Base-by-base conservation (phyloP, 179 eudicot genomes). In the Amaranthus tricolor region DNA sequence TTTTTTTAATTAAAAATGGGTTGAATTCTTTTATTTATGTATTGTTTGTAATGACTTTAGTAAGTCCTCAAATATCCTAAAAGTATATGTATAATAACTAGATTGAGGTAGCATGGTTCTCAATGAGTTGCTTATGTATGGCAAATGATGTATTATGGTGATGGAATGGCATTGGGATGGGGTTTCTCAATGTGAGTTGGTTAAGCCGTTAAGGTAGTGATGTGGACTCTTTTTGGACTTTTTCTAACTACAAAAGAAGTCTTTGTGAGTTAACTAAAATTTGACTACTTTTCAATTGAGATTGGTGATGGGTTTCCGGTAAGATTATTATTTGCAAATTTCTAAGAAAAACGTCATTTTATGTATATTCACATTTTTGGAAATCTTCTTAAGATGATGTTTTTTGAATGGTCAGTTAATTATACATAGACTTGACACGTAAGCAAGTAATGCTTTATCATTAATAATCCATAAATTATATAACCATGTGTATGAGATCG, bases 91-190 rank as follows among this genome's bases (percentile, higher is more conserved):
- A 61, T 61, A 54, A 6, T 61, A 40, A 68, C 19, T 21, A 77
- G 57, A 14, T 49, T 63, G 55, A 24, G 11, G 52, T 17, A 55
- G 24, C 5, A 10, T 73, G 56, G 57, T 74, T 78, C 77, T 73
- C 77, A 68, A 73, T 51, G 50, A 21, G 66, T 74, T 74, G 58
- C 77, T 74, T 73, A 74, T 67, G 52, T 72, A 72, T 58, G 71
- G 81, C 53, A 43, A 40, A 50, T 40, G 68, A 50, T 72, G 69
- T 31, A 31, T 2, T 31, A 31, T 31, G 40, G 40, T 31, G 40
- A 31, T 31, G 40, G 31, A 50, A 62, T 79, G 75, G 66, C 66
- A 73, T 74, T 24, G 63, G 44, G 45, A 63, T 63, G 74, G 57
- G 60, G 31, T 50, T 68, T 69, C 51, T 62, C 44, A 4, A n/a